Evolutionary conservation across 176 grass and related monocot genomes (phyloP), one percentile per base, ranked within the genome.

Genomic region (Carex scoparia): DNA sequence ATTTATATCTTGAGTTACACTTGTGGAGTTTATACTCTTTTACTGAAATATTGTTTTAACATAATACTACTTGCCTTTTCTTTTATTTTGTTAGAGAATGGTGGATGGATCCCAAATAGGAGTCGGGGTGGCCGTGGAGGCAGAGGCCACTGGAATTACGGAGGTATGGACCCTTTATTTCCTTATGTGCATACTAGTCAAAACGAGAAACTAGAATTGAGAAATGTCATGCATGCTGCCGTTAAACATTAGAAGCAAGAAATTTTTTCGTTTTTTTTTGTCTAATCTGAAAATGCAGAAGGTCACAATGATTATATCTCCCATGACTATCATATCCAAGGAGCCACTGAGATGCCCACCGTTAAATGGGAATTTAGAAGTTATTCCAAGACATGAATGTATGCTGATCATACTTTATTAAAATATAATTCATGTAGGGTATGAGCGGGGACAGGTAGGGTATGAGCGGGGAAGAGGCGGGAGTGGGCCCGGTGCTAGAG

Each of bases 61-160:
- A 12, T 91, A 23, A 85, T 64, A 70, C 18, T 18, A 23, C 51
- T 78, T 57, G 5, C 7, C 1, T 35, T 58, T 16, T 57, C 5
- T 78, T 53, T 80, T 83, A 7, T 63, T 67, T 90, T 48, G 49
- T 1, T 84, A 95, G 94, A 93, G 73, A 95, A 95, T 85, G 94
- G 94, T 79, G 91, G 91, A 69, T 98, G 89, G 91, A 91, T 85
- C 64, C 87, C 90, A 85, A 93, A 90, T 83, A 83, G 81, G 80
- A 86, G 71, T 69, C 88, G 84, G 87, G 95, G 89, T 2, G 88
- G 91, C 64, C 86, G 82, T 11, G 91, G 89, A 63, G 94, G 94
- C 60, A 87, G 94, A 89, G 94, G 85, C 78, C 88, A 88, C 60
- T 95, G 87, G 94, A 88, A 91, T 53, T 95, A 92, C 30, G 75